These are phyloP conservation scores for Nemania sp. DNA, from an alignment of 2,329 filamentous ascomycete species.

Conservation along the genomic window DNA sequence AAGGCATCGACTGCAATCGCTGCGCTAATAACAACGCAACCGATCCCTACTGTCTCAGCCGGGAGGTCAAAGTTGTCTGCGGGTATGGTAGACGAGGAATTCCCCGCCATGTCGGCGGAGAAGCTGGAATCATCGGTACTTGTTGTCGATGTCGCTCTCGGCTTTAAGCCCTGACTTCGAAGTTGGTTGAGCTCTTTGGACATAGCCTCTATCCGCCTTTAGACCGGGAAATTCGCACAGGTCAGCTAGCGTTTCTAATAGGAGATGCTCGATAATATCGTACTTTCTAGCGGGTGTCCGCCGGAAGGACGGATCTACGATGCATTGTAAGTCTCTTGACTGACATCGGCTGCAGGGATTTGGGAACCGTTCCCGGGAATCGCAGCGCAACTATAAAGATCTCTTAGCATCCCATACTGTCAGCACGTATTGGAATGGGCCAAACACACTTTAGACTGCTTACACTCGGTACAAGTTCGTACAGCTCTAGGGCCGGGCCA, in stretches of 20 bases:
- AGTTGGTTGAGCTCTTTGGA: constrained; percentile 51
- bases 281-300: constrained; percentile 51
- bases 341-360: constrained; percentile 50
- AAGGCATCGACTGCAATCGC: constrained; percentile 43
- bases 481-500: constrained; percentile 48
- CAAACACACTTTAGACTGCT: constrained; percentile 47
- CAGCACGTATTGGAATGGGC: constrained; percentile 20
- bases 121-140: constrained; percentile 43
- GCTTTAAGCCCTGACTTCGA: constrained; percentile 41
- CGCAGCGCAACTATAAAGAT: constrained; percentile 47
- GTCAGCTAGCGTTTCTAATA: constrained; percentile 7
- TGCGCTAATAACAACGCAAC: constrained; percentile 36
- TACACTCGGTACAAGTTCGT: constrained; percentile 51
- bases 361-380: constrained; percentile 50
- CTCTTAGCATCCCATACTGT: constrained; percentile 28
- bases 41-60: constrained; percentile 42
- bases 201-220: constrained; percentile 51
- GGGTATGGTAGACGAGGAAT: constrained; percentile 31
- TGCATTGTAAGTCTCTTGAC: constrained; percentile 47
- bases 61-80: constrained; percentile 45
- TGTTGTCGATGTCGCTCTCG: constrained; percentile 39
- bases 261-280: constrained; percentile 24
- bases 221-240: background rate
- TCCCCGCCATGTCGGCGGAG: constrained; percentile 40
- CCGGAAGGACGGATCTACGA: constrained; percentile 50